These are phyloP conservation scores for Penicillium decumbens DNA, from an alignment of 2,329 filamentous ascomycete genomes.

Conservation along the genomic window DNA sequence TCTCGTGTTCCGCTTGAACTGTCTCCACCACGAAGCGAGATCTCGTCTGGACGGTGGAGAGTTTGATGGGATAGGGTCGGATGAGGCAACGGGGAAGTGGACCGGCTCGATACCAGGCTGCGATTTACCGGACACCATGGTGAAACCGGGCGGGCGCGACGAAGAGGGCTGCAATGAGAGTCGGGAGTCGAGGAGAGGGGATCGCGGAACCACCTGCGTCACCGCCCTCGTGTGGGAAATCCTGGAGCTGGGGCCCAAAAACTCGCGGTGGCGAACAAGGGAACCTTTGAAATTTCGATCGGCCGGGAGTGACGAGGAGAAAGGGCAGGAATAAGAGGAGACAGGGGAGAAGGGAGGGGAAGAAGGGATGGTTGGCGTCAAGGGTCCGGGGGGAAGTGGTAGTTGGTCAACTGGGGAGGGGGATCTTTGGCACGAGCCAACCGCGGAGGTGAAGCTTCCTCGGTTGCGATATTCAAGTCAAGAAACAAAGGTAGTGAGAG, in stretches of 20 bases:
- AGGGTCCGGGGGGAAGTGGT: conserved; percentile 1
- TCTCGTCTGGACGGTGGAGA: conserved; percentile 82
- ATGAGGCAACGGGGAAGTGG: conserved; percentile 31
- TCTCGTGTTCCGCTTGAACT: conserved; percentile 71
- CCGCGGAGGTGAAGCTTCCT: not conserved
- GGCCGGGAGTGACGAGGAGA: not conserved
- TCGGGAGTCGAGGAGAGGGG: conserved; percentile 7
- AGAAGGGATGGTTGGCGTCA: conserved; percentile 1
- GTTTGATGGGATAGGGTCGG: conserved; percentile 47
- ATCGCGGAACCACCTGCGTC: conserved; percentile 26
- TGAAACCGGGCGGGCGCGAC: conserved; percentile 8
- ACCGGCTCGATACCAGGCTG: conserved; percentile 33
- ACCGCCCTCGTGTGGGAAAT: conserved; percentile 31
- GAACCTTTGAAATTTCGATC: not conserved
- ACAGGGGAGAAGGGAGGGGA: not conserved
- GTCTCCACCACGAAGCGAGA: conserved; percentile 94
- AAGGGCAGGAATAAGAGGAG: not conserved
- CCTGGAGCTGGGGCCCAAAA: conserved; percentile 30
- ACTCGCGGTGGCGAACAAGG: conserved; percentile 3
- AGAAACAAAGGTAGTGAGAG: not conserved
- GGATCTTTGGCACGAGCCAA: not conserved
- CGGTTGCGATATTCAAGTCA: not conserved
- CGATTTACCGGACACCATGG: conserved; percentile 39
- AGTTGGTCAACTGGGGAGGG: not conserved
- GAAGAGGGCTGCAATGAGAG: not conserved